Percentiles rank a stretch among this genome's conserved stretches.
phyloP scores from a whole-genome alignment of 1,139 yeast species.

The Yamadazyma dendronema region DNA sequence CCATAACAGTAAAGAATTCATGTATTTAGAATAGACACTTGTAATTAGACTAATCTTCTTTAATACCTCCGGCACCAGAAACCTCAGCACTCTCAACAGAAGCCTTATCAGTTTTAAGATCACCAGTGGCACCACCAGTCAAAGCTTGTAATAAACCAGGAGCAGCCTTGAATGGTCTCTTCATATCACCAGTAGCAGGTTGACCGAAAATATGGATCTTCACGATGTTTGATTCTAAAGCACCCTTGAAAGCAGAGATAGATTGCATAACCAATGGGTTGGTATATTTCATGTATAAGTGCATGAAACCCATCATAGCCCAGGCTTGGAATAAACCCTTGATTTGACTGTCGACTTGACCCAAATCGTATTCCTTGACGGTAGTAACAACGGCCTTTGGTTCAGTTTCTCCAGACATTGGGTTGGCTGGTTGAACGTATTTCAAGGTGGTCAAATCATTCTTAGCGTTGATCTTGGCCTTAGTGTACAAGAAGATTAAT shows the following conservation, averaged over 20 bases:
- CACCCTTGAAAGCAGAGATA: conserved; percentile 84
- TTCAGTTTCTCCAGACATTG: conserved; percentile 71
- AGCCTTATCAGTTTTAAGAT: conserved; percentile 77
- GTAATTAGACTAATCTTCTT: conserved; percentile 61
- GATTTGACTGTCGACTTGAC: conserved; percentile 76
- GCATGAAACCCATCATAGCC: conserved; percentile 99
- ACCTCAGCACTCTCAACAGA: conserved; percentile 82
- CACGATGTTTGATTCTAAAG: conserved; percentile 87
- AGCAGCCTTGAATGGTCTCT: conserved; percentile 95
- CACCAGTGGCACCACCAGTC: conserved; percentile 50
- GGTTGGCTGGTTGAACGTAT: conserved; percentile 83
- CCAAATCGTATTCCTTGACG: conserved; percentile 89
- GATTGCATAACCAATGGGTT: conserved; percentile 97
- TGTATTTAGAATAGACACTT: conserved; percentile 1
- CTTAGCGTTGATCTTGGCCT: conserved; percentile 61
- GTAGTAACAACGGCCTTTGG: conserved; percentile 85
- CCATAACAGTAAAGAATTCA: conserved; percentile 7
- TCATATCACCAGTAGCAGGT: conserved; percentile 86
- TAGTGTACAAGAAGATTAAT: conserved; percentile 63
- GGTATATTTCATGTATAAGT: conserved; percentile 94
- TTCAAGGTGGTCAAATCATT: conserved; percentile 92
- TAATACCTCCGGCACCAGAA: conserved; percentile 87
- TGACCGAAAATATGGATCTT: conserved; percentile 85
- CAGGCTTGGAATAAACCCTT: conserved; percentile 83
- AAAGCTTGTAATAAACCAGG: conserved; percentile 74